A percentile compares a stretch with the other conserved stretches of the same genome.
These are phyloP conservation scores for Aspergillus ruber DNA, from an alignment of 2,329 filamentous ascomycete genomes.

Conservation along the genomic window DNA sequence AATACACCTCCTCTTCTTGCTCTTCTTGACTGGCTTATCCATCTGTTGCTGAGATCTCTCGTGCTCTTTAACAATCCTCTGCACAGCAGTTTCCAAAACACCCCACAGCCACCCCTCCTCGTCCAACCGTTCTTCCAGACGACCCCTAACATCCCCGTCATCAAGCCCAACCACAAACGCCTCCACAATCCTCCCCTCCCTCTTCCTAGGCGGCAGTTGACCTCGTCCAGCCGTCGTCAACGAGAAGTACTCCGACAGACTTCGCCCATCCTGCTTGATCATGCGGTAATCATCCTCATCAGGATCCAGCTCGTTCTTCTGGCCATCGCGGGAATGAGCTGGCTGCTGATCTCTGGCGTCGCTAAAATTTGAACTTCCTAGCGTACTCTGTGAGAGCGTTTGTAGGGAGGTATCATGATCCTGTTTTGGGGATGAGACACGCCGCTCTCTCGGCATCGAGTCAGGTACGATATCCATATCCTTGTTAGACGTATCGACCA, in stretches of 20 bases:
- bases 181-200: conserved; percentile 18
- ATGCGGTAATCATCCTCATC: not conserved
- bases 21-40: conserved; percentile 1
- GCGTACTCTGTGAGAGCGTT: conserved; percentile 9
- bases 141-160: conserved; percentile 9
- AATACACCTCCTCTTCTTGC: conserved; percentile 20
- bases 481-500: not conserved
- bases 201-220: conserved; percentile 8
- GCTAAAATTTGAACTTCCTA: conserved; percentile 3
- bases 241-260: conserved; percentile 21
- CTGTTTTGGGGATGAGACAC: not conserved
- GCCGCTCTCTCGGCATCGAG: conserved; percentile 6
- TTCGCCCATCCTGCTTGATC: conserved; percentile 17
- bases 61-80: not conserved
- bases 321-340: not conserved
- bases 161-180: conserved; percentile 27
- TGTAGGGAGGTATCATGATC: not conserved
- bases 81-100: conserved; percentile 8
- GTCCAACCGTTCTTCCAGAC: conserved; percentile 18
- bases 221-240: conserved; percentile 14
- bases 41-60: not conserved
- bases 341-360: not conserved
- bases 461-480: conserved; percentile 10
- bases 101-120: conserved; percentile 24
- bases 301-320: not conserved